Conservation (phyloP, 164 flowering plant species). For the Macadamia integrifolia region DNA sequence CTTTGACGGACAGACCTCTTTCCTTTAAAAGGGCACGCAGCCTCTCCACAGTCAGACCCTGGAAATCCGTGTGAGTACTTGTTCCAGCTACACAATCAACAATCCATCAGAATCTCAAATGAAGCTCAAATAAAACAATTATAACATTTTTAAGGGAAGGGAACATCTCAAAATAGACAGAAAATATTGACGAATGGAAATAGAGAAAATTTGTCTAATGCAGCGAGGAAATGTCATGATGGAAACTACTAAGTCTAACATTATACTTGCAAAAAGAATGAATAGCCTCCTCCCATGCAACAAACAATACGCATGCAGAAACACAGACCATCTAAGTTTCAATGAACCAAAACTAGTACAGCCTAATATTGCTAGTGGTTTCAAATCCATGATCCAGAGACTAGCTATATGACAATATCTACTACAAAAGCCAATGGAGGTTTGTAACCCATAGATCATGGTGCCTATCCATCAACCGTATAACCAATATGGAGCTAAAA, state of each 20-base stretch:
- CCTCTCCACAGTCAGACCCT: conserved; percentile 63
- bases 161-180: neutral
- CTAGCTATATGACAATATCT: no score
- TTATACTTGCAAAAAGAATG: no score
- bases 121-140: neutral
- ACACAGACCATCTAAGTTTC: no score
- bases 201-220: neutral
- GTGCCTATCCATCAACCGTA: no score
- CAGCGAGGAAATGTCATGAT: neutral
- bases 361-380: no score
- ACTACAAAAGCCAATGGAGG: no score
- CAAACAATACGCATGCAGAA: no score
- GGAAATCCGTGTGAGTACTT: conserved; percentile 35
- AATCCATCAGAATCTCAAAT: conserved; percentile 9
- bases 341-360: no score
- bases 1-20: conserved; percentile 56
- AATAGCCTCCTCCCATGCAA: no score
- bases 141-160: neutral
- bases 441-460: no score
- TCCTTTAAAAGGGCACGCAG: conserved; percentile 66
- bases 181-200: neutral
- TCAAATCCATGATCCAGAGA: no score
- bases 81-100: conserved; percentile 43
- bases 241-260: neutral
- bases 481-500: no score